Evolutionary conservation across 345 rosid genomes (phyloP).

Genomic region (sweet orange (Citrus sinensis)): DVS_A1.0 CM039162.1:10187501-10188000

Average conservation of each 20-base stretch:
- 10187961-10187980: too few relatives aligned
- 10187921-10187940: too few relatives aligned
- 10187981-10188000: too few relatives aligned
- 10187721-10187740: background rate
- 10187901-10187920: too few relatives aligned
- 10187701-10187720: slow-evolving; percentile 2
- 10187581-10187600: background rate
- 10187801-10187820: background rate
- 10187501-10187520: too few relatives aligned
- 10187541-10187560: too few relatives aligned
- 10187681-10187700: background rate
- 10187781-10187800: background rate
- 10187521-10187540: too few relatives aligned
- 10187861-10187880: background rate
- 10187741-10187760: background rate
- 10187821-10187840: background rate
- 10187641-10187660: background rate
- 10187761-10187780: background rate
- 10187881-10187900: too few relatives aligned
- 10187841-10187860: background rate
- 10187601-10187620: background rate
- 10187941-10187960: too few relatives aligned
- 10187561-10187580: too few relatives aligned
- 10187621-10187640: background rate
- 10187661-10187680: background rate